Evolutionary conservation across 306 rosid genomes (phyloP).

Genomic region (Acacia acuminata): DNA sequence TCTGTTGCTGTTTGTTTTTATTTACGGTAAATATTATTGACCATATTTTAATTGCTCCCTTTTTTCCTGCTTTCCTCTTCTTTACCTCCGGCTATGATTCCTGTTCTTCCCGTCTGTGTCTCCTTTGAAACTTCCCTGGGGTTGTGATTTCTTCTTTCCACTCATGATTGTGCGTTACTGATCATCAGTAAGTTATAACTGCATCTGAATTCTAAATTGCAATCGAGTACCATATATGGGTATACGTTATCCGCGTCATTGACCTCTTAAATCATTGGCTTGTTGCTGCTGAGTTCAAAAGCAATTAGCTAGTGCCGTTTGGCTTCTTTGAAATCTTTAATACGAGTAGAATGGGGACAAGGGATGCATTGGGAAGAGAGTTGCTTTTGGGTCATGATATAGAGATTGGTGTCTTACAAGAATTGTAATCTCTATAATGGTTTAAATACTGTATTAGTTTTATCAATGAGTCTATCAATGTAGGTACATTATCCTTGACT

Average conservation of each 20-base stretch:
- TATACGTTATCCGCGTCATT: neutral
- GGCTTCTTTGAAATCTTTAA: neutral
- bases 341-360: neutral
- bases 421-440: neutral
- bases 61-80: neutral
- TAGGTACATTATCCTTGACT: neutral
- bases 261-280: neutral
- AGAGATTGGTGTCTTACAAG: neutral
- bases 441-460: neutral
- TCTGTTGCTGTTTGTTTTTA: constrained; percentile 1
- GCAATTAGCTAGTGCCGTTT: neutral
- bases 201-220: neutral
- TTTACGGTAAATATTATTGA: neutral
- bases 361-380: neutral
- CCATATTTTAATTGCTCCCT: neutral
- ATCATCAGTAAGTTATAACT: neutral
- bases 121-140: neutral
- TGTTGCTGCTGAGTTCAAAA: constrained; percentile 5
- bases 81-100: neutral
- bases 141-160: constrained; percentile 2
- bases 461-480: neutral
- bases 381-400: neutral
- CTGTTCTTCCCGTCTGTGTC: constrained; percentile 21
- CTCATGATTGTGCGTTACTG: neutral
- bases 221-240: neutral